phyloP scores from a whole-genome alignment of 306 rosid genomes.

The Biancaea sappan region DNA sequence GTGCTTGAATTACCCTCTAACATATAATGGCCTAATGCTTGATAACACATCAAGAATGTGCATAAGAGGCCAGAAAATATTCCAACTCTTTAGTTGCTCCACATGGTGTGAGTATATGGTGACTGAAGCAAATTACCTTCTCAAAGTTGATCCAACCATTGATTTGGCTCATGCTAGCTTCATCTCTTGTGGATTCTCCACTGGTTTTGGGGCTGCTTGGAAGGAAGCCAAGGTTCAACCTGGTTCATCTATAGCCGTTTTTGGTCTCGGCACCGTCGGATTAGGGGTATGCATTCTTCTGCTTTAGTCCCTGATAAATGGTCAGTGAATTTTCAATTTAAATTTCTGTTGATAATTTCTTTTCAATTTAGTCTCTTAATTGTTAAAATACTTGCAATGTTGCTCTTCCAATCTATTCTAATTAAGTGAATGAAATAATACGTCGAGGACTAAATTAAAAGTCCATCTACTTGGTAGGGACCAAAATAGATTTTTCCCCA shows the following conservation, averaged over 20 bases:
- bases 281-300: constrained; percentile 37
- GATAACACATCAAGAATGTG: constrained; percentile 25
- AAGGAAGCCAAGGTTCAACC: constrained; percentile 36
- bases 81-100: constrained; percentile 37
- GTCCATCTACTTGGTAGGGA: neutral
- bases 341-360: neutral
- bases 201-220: constrained; percentile 54
- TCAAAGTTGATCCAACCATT: constrained; percentile 30
- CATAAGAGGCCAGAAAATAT: constrained; percentile 30
- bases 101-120: constrained; percentile 50
- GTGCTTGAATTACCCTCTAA: neutral
- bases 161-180: constrained; percentile 38
- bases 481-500: neutral
- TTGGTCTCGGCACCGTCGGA: constrained; percentile 55
- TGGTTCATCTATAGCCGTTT: constrained; percentile 40
- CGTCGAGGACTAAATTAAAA: too few relatives aligned
- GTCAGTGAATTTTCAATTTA: neutral
- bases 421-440: too few relatives aligned
- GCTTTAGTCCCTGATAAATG: neutral
- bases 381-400: too few relatives aligned
- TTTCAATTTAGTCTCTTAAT: neutral
- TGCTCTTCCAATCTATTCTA: too few relatives aligned
- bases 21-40: neutral
- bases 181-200: constrained; percentile 51
- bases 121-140: constrained; percentile 24